Evolutionary conservation across 257 asterid genomes (phyloP).

Genomic region (Scutellaria minor): DNA sequence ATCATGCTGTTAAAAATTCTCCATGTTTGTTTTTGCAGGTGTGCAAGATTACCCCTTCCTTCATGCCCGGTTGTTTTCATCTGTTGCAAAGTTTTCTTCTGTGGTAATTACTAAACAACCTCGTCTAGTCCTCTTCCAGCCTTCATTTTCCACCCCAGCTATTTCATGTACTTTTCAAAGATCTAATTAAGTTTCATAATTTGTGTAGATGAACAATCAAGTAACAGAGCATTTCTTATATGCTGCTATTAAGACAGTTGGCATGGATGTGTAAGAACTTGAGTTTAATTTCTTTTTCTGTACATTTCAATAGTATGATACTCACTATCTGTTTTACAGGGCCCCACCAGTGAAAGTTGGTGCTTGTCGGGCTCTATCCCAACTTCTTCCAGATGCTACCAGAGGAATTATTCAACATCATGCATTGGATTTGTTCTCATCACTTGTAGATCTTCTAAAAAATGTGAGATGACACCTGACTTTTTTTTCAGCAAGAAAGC

Average conservation of each 20-base stretch:
- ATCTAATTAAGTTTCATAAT: constrained; percentile 38
- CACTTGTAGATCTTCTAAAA: constrained; percentile 85
- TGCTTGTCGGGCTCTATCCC: constrained; percentile 91
- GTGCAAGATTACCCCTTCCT: constrained; percentile 82
- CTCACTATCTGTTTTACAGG: constrained; percentile 49
- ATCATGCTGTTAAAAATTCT: constrained; percentile 26
- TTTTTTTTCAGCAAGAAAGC: constrained; percentile 7
- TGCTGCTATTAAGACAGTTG: constrained; percentile 79
- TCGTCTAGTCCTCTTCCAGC: constrained; percentile 11
- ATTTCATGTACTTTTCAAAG: constrained; percentile 24
- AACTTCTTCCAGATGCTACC: constrained; percentile 78
- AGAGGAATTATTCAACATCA: constrained; percentile 66
- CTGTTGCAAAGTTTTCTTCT: constrained; percentile 80
- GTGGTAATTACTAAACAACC: constrained; percentile 59
- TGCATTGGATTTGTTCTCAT: constrained; percentile 68
- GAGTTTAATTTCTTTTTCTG: constrained; percentile 21
- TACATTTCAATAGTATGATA: constrained; percentile 24
- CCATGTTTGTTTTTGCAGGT: constrained; percentile 53
- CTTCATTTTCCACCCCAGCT: constrained; percentile 12
- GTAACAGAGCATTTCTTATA: constrained; percentile 67
- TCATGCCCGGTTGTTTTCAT: constrained; percentile 86
- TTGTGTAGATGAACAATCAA: constrained; percentile 71
- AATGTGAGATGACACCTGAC: constrained; percentile 56
- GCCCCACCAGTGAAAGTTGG: constrained; percentile 96
- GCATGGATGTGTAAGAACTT: constrained; percentile 89